Conservation (phyloP, 2,329 filamentous ascomycete genomes). For the Fusarium sp. region DNA sequence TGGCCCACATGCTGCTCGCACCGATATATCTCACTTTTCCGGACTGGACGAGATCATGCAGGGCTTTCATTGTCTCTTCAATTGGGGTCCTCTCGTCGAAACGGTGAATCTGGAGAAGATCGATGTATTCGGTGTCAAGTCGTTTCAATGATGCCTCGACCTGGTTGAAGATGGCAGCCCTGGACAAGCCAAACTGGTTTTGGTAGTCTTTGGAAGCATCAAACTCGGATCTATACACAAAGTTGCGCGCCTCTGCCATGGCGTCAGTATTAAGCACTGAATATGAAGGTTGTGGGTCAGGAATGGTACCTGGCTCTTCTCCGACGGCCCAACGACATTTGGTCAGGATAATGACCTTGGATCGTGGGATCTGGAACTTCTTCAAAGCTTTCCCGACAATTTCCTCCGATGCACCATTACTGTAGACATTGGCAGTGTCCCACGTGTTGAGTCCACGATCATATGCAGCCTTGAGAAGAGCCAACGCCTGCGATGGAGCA, state of each 20-base stretch:
- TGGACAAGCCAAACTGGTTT: conserved; percentile 36
- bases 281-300: rapidly evolving
- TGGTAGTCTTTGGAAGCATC: conserved; percentile 34
- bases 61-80: conserved; percentile 68
- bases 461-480: conserved; percentile 31
- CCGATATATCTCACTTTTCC: conserved; percentile 69
- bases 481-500: not conserved
- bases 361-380: conserved; percentile 27
- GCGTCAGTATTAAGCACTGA: not conserved
- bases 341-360: conserved; percentile 27
- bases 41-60: conserved; percentile 66
- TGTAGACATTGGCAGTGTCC: conserved; percentile 33
- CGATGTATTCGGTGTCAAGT: conserved; percentile 57
- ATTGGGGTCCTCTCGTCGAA: conserved; percentile 57
- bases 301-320: conserved; percentile 19
- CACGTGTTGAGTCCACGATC: conserved; percentile 33
- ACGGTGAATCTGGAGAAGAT: conserved; percentile 66
- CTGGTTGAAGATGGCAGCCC: conserved; percentile 34
- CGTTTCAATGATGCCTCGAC: conserved; percentile 36
- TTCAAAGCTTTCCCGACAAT: conserved; percentile 31
- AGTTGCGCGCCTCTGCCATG: conserved; percentile 4
- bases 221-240: conserved; percentile 21
- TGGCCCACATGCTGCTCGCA: conserved; percentile 58
- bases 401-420: conserved; percentile 24
- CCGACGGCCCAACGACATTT: conserved; percentile 35